Evolutionary conservation across 208 protist species (phyloP).

Genomic region (Leishmania guyanensis): DNA sequence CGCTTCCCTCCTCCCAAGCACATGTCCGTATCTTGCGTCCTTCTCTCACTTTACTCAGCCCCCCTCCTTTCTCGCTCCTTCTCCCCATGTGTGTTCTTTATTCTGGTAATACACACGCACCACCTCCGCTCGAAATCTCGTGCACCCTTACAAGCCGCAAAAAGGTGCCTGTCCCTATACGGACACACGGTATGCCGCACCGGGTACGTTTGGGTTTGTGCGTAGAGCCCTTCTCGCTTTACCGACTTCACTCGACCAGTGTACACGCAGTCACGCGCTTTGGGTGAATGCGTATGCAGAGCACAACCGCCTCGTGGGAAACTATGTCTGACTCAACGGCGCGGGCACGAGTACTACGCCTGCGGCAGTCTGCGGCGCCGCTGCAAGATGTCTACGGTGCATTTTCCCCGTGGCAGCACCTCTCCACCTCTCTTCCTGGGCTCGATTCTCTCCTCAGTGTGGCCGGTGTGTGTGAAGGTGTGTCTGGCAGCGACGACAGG

Average conservation of each 20-base stretch:
- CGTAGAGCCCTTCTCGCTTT: neutral
- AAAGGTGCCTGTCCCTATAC: neutral
- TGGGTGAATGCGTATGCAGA: conserved; percentile 1
- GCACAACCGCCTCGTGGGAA: conserved; percentile 8
- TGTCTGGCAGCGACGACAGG: neutral
- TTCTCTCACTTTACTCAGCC: neutral
- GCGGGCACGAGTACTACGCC: conserved; percentile 2
- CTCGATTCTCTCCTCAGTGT: conserved; percentile 24
- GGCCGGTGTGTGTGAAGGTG: conserved; percentile 13
- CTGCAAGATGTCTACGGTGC: conserved; percentile 17
- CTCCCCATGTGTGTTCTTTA: no score
- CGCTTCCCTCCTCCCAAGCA: neutral
- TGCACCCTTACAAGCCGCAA: neutral
- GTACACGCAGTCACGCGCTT: neutral
- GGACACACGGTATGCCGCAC: neutral
- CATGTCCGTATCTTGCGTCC: neutral
- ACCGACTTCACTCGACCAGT: neutral
- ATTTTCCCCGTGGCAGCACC: conserved; percentile 26
- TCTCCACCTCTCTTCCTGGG: conserved; percentile 12
- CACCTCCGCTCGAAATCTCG: neutral
- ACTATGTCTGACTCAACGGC: conserved; percentile 1
- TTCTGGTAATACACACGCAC: neutral
- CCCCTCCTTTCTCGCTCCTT: neutral
- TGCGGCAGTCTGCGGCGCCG: conserved; percentile 4
- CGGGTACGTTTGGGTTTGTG: neutral